phyloP scores from a whole-genome alignment of 176 grass and related monocot genomes.

The Tillandsia leiboldiana region DNA sequence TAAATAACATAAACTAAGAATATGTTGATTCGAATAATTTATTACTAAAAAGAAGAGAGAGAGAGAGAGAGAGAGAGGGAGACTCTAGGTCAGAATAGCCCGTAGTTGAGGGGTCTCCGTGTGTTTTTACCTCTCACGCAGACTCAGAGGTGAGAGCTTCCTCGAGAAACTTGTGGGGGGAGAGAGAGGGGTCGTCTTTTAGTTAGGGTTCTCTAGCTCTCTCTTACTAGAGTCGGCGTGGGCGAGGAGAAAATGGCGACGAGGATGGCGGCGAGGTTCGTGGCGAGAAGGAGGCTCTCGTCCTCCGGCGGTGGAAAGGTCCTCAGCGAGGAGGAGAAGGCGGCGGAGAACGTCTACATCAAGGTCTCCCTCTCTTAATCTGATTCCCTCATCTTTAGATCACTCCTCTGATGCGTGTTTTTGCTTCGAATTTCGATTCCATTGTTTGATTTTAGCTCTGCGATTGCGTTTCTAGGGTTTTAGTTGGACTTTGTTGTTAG shows the following conservation, averaged over 20 bases:
- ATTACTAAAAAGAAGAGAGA: no score
- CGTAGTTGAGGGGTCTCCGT: no score
- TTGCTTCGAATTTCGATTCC: no score
- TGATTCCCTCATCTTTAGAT: not conserved
- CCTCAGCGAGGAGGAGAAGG: constrained; percentile 28
- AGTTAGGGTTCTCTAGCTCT: not conserved
- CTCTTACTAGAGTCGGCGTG: not conserved
- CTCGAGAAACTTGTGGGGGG: not conserved
- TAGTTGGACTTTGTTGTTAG: no score
- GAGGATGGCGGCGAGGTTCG: constrained; percentile 12
- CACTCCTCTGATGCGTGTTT: not conserved
- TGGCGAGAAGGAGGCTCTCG: not conserved
- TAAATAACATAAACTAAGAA: no score
- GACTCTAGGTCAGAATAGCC: no score
- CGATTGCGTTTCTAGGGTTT: no score
- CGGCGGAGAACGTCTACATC: constrained; percentile 28
- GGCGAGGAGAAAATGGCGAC: constrained; percentile 11
- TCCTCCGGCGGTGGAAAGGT: constrained; percentile 18
- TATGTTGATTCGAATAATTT: no score
- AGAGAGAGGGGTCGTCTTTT: not conserved
- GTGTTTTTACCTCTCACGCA: no score
- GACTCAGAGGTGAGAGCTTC: no score
- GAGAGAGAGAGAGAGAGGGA: no score
- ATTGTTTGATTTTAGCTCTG: no score
- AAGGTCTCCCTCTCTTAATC: constrained; percentile 3